Base-by-base conservation (phyloP, 176 grass and related monocot species). In the Phoenix roebelenii region DNA sequence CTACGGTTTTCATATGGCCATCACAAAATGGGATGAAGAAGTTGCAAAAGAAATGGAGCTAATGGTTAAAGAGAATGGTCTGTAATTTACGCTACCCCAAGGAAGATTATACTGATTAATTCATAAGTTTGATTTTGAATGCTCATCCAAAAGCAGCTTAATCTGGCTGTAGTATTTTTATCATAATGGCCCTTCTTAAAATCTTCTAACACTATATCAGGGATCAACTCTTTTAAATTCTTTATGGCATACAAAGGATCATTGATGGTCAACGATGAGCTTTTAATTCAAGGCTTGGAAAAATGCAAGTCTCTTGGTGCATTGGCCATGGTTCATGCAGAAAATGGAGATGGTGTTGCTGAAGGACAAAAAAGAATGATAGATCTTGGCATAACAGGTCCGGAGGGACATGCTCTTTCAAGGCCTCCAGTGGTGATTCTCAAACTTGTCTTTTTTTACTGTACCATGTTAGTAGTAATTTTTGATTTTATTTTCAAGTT, bases 181-280 rank as follows among this genome's bases (percentile, higher is more conserved):
- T 44, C 5, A 44, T 44, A 44, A 44, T 44, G 22, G 18, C 1
- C 22, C 3, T 56, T 22, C 54, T 19, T 56, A 22, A 22, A 56
- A 56, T 28, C 3, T n/a, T 28, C 25, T 60, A 68, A 61, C 25
- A 23, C 24, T 54, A 60, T 67, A 72, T 28, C 77, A 96, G 92
- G 92, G 10, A 97, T 97, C 78, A 97, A 97, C 67, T 97, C 93
- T 74, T 97, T 97, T 84, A 97, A 97, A 76, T 97, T 97, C 60
- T 97, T 97, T 76, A 97, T 97, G 93, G 87, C 93, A 77, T 97
- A 97, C 55, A 97, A 97, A 74, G 93, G 93, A 30, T 80, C 93
- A 2, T 70, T 97, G 18, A 97, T 91, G 93, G 75, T 97, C 53
- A 88, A 71, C 0, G 93, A 97, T 80, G 93, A 97, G 58, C 83